Evolutionary conservation across 2,329 filamentous ascomycete genomes (phyloP).

Genomic region (Verticillium zaregamsianum): DNA sequence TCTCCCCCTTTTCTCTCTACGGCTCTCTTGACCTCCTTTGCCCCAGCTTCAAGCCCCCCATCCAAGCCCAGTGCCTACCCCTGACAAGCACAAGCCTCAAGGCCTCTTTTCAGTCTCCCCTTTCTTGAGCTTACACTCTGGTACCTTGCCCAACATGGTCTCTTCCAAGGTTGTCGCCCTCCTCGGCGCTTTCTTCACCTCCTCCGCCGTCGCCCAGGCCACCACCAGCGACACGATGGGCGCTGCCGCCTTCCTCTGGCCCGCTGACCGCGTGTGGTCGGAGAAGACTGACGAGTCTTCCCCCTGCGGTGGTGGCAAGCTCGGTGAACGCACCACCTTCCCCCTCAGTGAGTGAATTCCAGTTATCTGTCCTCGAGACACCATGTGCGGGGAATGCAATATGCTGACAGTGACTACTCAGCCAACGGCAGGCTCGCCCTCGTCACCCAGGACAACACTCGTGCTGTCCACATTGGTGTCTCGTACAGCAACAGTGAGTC

Average conservation of each 20-base stretch:
- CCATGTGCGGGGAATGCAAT: neutral
- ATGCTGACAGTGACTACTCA: conserved; percentile 17
- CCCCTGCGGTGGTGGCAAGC: conserved; percentile 51
- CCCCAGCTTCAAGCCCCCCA: neutral
- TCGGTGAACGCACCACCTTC: conserved; percentile 49
- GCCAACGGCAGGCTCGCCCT: conserved; percentile 51
- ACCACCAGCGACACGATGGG: conserved; percentile 33
- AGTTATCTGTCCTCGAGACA: neutral
- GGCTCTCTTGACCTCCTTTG: conserved; percentile 2
- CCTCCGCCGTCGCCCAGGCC: conserved; percentile 6
- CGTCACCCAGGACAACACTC: conserved; percentile 54
- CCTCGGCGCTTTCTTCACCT: conserved; percentile 8
- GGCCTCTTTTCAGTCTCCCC: neutral
- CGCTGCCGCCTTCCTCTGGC: conserved; percentile 59
- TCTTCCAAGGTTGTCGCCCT: conserved; percentile 10
- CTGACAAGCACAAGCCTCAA: neutral
- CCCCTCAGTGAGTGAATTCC: conserved; percentile 41
- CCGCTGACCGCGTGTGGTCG: conserved; percentile 51
- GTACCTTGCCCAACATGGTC: conserved; percentile 10
- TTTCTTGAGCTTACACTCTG: conserved; percentile 1
- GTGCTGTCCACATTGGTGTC: conserved; percentile 47
- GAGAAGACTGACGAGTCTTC: conserved; percentile 49
- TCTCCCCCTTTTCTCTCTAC: neutral
- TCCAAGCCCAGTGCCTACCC: neutral
- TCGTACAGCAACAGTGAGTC: conserved; percentile 44